Conservation (phyloP, 768 basidiomycete species). For the Tremella mesenterica region DNA sequence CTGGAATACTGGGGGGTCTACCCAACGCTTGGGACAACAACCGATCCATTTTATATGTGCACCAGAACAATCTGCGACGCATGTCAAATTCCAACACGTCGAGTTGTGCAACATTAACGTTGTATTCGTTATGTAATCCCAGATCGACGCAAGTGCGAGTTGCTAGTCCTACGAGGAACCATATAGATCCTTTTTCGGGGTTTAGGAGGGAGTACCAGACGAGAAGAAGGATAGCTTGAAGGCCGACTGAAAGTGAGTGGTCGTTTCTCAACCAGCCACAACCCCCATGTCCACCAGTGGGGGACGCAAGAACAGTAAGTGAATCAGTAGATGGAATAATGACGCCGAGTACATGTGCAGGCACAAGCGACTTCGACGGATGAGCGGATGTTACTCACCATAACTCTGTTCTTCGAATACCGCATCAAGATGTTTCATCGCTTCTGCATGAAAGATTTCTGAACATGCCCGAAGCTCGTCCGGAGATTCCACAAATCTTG, state of each 20-base stretch:
- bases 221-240: conserved; percentile 44
- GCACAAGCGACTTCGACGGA: no score
- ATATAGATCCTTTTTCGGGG: conserved; percentile 45
- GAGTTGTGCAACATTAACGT: conserved; percentile 25
- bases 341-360: not conserved
- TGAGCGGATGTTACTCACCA: conserved; percentile 27
- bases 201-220: conserved; percentile 46
- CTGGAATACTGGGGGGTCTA: conserved; percentile 43
- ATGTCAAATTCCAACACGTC: conserved; percentile 41
- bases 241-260: conserved; percentile 25
- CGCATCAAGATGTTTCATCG: conserved; percentile 44
- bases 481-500: conserved; percentile 44
- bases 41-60: conserved; percentile 44
- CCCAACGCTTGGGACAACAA: conserved; percentile 41
- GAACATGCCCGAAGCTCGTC: conserved; percentile 44
- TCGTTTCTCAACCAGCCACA: not conserved
- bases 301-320: no score
- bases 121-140: conserved; percentile 45
- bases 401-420: conserved; percentile 43
- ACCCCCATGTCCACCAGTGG: no score
- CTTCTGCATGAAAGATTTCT: conserved; percentile 45
- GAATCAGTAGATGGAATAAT: not conserved
- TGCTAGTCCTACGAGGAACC: conserved; percentile 45
- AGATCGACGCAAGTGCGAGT: conserved; percentile 43
- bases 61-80: conserved; percentile 41